Evolutionary conservation across 2,329 filamentous ascomycete species (phyloP).

Genomic region (Epichloe aotearoae): DNA sequence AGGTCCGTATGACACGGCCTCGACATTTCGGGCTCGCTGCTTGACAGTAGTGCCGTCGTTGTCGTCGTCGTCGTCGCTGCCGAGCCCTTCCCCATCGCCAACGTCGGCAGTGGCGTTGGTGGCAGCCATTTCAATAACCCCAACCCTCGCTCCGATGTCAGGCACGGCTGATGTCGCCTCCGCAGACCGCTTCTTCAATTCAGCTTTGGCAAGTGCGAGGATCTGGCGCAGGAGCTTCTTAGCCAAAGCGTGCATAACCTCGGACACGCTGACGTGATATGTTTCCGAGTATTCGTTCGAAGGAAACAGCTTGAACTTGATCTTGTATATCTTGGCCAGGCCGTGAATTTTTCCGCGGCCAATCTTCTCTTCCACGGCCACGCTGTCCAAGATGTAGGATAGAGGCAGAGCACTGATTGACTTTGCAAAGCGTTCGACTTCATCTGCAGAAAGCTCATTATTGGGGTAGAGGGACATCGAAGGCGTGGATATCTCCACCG

Average conservation of each 20-base stretch:
- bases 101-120: constrained; percentile 19
- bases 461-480: constrained; percentile 76
- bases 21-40: constrained; percentile 59
- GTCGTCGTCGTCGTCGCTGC: constrained; percentile 57
- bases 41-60: constrained; percentile 60
- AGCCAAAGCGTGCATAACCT: constrained; percentile 73
- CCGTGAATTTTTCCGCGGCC: constrained; percentile 54
- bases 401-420: constrained; percentile 78
- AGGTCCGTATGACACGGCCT: constrained; percentile 78
- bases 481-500: constrained; percentile 76
- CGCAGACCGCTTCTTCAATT: constrained; percentile 69
- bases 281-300: constrained; percentile 69
- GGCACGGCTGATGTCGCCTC: constrained; percentile 59
- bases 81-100: constrained; percentile 28
- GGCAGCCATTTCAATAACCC: constrained; percentile 38
- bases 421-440: constrained; percentile 75
- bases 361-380: constrained; percentile 66
- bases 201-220: constrained; percentile 55
- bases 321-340: constrained; percentile 72
- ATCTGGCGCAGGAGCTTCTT: constrained; percentile 63
- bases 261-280: constrained; percentile 67
- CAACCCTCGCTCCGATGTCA: constrained; percentile 48
- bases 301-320: constrained; percentile 74
- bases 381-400: constrained; percentile 70
- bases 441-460: constrained; percentile 52